Base-by-base conservation (phyloP, 2,329 filamentous ascomycete genomes). In the Microcera coccophila region DNA sequence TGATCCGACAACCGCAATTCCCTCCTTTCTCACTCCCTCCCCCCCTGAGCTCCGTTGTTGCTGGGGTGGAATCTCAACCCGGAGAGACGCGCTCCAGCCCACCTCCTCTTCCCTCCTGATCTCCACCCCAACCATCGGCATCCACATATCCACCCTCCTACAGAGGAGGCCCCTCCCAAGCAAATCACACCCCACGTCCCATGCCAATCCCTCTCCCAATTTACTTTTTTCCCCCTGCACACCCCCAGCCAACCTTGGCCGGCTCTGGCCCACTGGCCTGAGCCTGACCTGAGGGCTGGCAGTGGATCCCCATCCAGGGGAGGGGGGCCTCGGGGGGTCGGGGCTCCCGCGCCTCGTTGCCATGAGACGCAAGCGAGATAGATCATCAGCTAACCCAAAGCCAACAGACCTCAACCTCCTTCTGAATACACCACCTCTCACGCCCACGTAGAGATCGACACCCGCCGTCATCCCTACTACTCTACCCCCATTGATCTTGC, bases 381-480 rank as follows among this genome's bases (percentile, higher is more conserved):
- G 41, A 45, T 54, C 54, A 51, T 58, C 56, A 54, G 53, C 59
- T 59, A 62, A 58, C 58, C 46, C 51, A 54, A 52, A 51, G 45
- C 54, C 52, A 45, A 45, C 53, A 65, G 63, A 59, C 59, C 63
- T 57, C 53, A 59, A 62, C 68, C 60, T 60, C 57, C 55, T 53
- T 60, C 61, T 53, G 59, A 71, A 60, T 82, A 80, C 72, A 71
- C 76, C 61, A 79, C 55, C 47, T 58, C 55, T 59, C 55, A 84
- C 66, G 75, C 79, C 66, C 79, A 81, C 65, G 70, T 87, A 67
- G 79, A 87, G 69, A 72, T 82, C 62, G 75, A 86, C 66, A 61
- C 59, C 52, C 74, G 73, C 54, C 65, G 68, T 57, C 68, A 70
- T 61, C 64, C 69, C 50, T 68, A 69, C 50, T 68, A 69, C 62